Percentiles rank a stretch among this genome's conserved stretches.
These are phyloP conservation scores for Alternaria infectoria DNA, from an alignment of 2,329 filamentous ascomycete genomes.

Conservation along the genomic window DNA sequence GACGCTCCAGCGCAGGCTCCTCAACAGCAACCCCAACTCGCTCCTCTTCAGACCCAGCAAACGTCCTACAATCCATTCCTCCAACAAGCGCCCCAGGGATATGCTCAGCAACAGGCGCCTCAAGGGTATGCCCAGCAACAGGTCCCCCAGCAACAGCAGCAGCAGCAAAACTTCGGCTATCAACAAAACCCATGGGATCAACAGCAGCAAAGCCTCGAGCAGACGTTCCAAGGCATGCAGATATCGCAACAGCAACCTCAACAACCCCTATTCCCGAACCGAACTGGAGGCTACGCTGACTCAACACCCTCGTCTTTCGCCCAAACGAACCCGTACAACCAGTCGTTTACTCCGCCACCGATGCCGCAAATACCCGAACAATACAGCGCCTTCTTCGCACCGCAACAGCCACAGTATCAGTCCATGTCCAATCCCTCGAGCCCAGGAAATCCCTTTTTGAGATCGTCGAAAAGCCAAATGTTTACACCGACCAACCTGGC, in stretches of 20 bases:
- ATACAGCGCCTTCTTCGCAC: slow-evolving; percentile 42
- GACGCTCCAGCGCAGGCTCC: slow-evolving; percentile 39
- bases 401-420: slow-evolving; percentile 44
- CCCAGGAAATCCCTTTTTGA: slow-evolving; percentile 53
- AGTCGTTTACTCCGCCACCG: slow-evolving; percentile 50
- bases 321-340: slow-evolving; percentile 50
- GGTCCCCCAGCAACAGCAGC: background rate
- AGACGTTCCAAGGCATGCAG: slow-evolving; percentile 78
- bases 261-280: slow-evolving; percentile 71
- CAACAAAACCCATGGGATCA: slow-evolving; percentile 29
- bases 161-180: slow-evolving; percentile 17
- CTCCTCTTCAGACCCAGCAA: slow-evolving; percentile 42
- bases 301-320: slow-evolving; percentile 45
- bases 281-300: slow-evolving; percentile 67
- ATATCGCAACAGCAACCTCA: slow-evolving; percentile 53
- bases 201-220: slow-evolving; percentile 58
- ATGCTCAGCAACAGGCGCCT: slow-evolving; percentile 30
- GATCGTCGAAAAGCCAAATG: slow-evolving; percentile 51
- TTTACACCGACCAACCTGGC: slow-evolving; percentile 43
- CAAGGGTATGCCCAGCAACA: slow-evolving; percentile 9
- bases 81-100: slow-evolving; percentile 41
- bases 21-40: slow-evolving; percentile 36
- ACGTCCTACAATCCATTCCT: slow-evolving; percentile 73
- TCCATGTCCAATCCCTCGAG: slow-evolving; percentile 49
- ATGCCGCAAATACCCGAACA: slow-evolving; percentile 50